phyloP scores from a whole-genome alignment of 164 flowering plant species.

The Tetracentron sinense region DNA sequence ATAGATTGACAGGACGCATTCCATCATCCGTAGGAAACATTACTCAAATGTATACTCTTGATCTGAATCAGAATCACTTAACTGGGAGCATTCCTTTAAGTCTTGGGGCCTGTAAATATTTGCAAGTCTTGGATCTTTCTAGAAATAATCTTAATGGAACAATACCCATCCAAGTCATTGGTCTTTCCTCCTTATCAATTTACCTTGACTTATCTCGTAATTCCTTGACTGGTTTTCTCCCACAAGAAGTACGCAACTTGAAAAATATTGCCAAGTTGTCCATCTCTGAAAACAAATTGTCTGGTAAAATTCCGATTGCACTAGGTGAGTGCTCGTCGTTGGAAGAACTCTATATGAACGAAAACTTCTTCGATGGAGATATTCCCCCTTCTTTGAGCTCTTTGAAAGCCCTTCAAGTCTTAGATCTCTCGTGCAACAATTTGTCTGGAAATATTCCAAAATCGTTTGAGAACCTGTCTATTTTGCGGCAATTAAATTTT shows the following conservation, averaged over 20 bases:
- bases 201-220: background rate
- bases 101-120: background rate
- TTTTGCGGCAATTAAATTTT: background rate
- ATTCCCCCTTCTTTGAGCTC: too few species aligned
- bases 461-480: background rate
- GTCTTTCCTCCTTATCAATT: background rate
- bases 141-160: background rate
- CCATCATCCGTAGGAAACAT: slow-evolving; percentile 12
- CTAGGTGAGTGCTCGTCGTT: background rate
- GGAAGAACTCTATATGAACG: background rate
- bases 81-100: background rate
- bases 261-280: background rate
- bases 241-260: background rate
- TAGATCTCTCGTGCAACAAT: background rate
- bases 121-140: background rate
- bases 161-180: background rate
- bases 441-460: background rate
- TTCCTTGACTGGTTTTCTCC: background rate
- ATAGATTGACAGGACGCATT: slow-evolving; percentile 5
- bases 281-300: background rate
- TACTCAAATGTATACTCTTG: background rate
- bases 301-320: background rate
- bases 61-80: background rate
- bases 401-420: background rate
- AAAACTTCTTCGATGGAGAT: too few species aligned